A percentile compares a stretch with the other conserved stretches of the same genome.
Evolutionary conservation across 1,139 yeast genomes (phyloP).

Genomic region (Scheffersomyces parashehatae): DNA sequence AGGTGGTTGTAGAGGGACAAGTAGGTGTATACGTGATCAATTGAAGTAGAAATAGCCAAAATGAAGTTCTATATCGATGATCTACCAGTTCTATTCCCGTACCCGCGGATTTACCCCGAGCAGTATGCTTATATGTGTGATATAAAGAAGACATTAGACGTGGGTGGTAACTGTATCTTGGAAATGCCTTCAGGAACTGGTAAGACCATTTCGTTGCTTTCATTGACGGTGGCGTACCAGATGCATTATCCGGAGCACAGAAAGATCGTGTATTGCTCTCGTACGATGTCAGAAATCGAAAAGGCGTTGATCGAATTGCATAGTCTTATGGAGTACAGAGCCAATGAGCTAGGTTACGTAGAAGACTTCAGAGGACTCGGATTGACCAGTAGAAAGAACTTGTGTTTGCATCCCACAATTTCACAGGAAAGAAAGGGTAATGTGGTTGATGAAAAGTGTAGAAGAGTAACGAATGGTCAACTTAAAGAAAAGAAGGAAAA

Average conservation of each 20-base stretch:
- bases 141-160: constrained; percentile 88
- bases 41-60: background rate
- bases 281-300: constrained; percentile 99
- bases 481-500: constrained; percentile 64
- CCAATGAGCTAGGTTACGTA: constrained; percentile 75
- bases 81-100: constrained; percentile 93
- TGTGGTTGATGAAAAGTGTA: constrained; percentile 93
- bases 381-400: constrained; percentile 86
- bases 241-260: constrained; percentile 94
- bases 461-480: constrained; percentile 92
- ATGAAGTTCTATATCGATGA: constrained; percentile 89
- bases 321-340: constrained; percentile 81
- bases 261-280: constrained; percentile 93
- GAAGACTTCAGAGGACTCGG: constrained; percentile 95
- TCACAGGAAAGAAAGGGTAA: constrained; percentile 89
- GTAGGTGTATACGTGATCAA: too few relatives aligned
- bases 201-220: constrained; percentile 86
- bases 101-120: constrained; percentile 95
- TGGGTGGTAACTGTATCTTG: constrained; percentile 94
- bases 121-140: constrained; percentile 98
- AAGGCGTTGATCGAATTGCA: constrained; percentile 94
- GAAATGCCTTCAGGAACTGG: constrained; percentile 99
- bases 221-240: constrained; percentile 92
- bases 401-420: constrained; percentile 87
- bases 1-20: background rate